phyloP scores from a whole-genome alignment of 2,329 filamentous ascomycete species.

The Chalaropsis thielavioides region DNA sequence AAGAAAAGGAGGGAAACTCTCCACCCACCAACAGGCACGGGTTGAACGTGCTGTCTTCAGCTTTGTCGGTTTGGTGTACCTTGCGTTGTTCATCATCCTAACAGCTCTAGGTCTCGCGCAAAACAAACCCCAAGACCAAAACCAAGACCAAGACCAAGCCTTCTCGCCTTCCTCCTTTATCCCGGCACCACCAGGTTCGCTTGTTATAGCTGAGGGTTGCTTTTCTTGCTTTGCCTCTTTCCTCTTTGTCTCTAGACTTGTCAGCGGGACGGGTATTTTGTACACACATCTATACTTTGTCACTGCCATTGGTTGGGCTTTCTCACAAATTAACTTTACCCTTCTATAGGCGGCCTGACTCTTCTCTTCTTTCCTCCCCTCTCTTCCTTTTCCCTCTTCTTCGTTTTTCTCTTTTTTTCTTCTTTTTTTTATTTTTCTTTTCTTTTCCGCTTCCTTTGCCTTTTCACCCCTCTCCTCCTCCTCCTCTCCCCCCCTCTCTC shows the following conservation, averaged over 20 bases:
- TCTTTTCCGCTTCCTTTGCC: conserved; percentile 15
- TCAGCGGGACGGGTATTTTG: neutral
- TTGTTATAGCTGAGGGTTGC: neutral
- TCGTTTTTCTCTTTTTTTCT: conserved; percentile 9
- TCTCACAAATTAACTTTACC: neutral
- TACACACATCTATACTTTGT: neutral
- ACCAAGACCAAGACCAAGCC: neutral
- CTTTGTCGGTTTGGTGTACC: neutral
- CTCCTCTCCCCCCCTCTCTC: neutral
- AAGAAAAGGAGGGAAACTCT: too few species aligned
- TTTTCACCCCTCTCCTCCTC: conserved; percentile 9
- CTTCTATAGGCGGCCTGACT: conserved; percentile 4
- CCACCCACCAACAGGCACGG: too few species aligned
- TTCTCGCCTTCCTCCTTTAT: too few species aligned
- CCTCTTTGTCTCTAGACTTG: neutral
- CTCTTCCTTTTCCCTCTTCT: too few species aligned
- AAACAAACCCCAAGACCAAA: neutral
- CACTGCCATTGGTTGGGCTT: neutral
- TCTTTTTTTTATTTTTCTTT: conserved; percentile 14
- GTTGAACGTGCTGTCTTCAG: neutral
- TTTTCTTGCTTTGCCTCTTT: neutral
- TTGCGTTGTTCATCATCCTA: neutral
- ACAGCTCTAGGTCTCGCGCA: neutral
- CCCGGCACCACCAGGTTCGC: too few species aligned
- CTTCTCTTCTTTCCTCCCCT: conserved; percentile 9